Conservation (phyloP, 257 asterid genomes). For the Przewalskia tangutica region DNA sequence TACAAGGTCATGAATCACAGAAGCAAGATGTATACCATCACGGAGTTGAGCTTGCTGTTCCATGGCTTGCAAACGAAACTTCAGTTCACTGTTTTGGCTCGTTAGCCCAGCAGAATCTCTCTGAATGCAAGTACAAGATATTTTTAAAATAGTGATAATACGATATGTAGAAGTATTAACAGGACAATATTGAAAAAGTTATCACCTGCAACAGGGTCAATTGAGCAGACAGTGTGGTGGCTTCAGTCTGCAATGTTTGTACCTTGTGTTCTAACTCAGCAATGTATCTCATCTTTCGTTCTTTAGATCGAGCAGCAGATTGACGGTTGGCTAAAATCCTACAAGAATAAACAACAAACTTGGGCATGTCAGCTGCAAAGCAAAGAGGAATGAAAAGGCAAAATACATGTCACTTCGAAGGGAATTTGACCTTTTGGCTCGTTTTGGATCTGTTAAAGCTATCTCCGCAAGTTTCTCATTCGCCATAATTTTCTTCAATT, state of each 20-base stretch:
- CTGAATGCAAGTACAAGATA: conserved; percentile 17
- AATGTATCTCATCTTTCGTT: conserved; percentile 60
- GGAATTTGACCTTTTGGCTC: conserved; percentile 47
- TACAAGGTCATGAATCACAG: neutral
- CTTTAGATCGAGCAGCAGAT: conserved; percentile 74
- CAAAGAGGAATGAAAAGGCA: neutral
- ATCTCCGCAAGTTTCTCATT: conserved; percentile 63
- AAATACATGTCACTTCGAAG: neutral
- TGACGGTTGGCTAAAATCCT: conserved; percentile 70
- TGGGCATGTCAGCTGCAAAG: neutral
- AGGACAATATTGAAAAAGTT: neutral
- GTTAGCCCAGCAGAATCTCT: conserved; percentile 54
- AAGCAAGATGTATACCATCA: conserved; percentile 31
- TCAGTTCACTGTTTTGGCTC: conserved; percentile 53
- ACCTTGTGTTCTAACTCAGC: conserved; percentile 58
- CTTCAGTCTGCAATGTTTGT: conserved; percentile 57
- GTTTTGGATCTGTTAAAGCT: conserved; percentile 55
- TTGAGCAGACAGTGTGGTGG: conserved; percentile 54
- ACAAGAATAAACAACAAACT: conserved; percentile 2
- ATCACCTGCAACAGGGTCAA: conserved; percentile 50
- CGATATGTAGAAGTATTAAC: neutral
- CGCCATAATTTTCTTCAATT: conserved; percentile 56
- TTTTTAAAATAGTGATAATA: neutral
- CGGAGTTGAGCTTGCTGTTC: conserved; percentile 71
- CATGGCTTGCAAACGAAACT: conserved; percentile 59